These are phyloP conservation scores for Medicago arabica DNA, from an alignment of 306 rosid species.

Conservation along the genomic window DNA sequence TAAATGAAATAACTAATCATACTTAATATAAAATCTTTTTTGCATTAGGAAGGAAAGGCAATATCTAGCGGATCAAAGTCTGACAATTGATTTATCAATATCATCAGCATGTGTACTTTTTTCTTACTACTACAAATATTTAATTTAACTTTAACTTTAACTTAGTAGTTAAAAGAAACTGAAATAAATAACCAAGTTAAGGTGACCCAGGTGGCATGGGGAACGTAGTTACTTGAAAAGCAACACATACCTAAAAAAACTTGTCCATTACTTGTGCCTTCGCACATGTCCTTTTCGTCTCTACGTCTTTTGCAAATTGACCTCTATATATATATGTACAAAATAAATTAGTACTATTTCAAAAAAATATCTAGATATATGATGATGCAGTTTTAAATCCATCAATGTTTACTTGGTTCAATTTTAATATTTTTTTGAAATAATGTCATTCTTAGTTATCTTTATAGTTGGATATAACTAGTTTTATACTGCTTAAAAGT, in stretches of 20 bases:
- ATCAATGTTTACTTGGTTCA: no score
- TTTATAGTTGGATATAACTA: no score
- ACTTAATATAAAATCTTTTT: not conserved
- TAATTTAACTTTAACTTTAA: no score
- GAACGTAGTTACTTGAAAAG: not conserved
- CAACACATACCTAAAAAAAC: not conserved
- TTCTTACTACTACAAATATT: not conserved
- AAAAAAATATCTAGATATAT: no score
- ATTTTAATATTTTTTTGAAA: no score
- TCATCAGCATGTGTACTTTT: not conserved
- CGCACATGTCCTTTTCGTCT: not conserved
- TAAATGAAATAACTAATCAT: not conserved
- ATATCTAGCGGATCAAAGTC: slow-evolving; percentile 30
- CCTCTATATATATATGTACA: not conserved
- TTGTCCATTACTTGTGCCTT: not conserved
- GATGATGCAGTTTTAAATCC: no score
- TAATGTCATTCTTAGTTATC: no score
- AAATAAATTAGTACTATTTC: no score
- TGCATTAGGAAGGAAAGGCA: slow-evolving; percentile 2
- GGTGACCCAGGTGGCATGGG: not conserved
- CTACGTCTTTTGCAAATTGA: not conserved
- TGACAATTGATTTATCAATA: slow-evolving; percentile 38
- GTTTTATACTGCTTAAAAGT: no score
- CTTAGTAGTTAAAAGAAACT: not conserved
- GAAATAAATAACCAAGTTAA: not conserved